Evolutionary conservation across 2,329 filamentous ascomycete species (phyloP).

Genomic region (Grosmannia huntii): DNA sequence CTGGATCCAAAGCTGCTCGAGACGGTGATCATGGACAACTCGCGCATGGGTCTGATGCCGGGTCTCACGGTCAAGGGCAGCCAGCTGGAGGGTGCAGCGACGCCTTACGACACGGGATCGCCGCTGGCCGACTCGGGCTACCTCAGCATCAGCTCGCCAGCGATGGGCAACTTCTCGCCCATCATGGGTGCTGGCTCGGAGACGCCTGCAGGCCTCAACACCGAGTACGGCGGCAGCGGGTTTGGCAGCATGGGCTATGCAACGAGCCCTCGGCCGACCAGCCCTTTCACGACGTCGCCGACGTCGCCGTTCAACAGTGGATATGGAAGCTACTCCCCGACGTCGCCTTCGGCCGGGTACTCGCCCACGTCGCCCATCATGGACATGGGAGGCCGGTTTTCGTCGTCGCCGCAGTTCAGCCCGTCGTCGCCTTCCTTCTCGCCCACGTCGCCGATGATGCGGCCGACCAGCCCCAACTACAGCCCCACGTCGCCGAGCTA

Average conservation of each 20-base stretch:
- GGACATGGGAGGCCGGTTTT: slow-evolving; percentile 36
- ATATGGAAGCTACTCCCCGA: slow-evolving; percentile 56
- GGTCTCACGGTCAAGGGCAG: slow-evolving; percentile 65
- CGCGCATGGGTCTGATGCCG: slow-evolving; percentile 68
- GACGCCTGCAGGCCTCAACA: slow-evolving; percentile 51
- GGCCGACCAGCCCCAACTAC: slow-evolving; percentile 45
- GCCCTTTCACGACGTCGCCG: slow-evolving; percentile 63
- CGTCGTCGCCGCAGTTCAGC: slow-evolving; percentile 48
- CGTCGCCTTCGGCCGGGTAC: slow-evolving; percentile 62
- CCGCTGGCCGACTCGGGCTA: slow-evolving; percentile 59
- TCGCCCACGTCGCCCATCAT: slow-evolving; percentile 65
- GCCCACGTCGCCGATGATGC: slow-evolving; percentile 46
- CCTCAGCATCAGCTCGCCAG: slow-evolving; percentile 49
- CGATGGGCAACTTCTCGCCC: slow-evolving; percentile 58
- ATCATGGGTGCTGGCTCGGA: slow-evolving; percentile 67
- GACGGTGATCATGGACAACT: slow-evolving; percentile 87
- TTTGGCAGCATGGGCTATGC: slow-evolving; percentile 30
- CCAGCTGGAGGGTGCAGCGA: slow-evolving; percentile 71
- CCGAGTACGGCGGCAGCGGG: slow-evolving; percentile 43
- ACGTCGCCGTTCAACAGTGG: slow-evolving; percentile 49
- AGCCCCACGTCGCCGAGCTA: slow-evolving; percentile 55
- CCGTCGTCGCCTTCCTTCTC: slow-evolving; percentile 52
- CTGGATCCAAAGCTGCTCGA: slow-evolving; percentile 93
- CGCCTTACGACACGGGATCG: slow-evolving; percentile 83
- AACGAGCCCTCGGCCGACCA: slow-evolving; percentile 58